phyloP scores from a whole-genome alignment of 2,329 filamentous ascomycete genomes.

The Beauveria sp. region DNA sequence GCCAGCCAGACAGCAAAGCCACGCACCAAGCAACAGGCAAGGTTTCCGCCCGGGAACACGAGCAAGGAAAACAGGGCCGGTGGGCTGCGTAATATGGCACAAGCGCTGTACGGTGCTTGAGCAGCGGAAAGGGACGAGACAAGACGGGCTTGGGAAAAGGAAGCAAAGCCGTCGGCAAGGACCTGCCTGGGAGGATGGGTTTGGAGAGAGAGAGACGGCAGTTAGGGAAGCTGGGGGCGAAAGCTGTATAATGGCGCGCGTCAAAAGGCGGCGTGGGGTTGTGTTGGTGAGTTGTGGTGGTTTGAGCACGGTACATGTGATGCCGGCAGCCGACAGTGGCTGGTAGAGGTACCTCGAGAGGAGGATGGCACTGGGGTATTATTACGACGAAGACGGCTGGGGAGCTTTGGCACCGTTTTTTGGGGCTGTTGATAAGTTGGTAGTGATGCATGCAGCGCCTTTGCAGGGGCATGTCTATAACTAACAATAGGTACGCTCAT shows the following conservation, averaged over 20 bases:
- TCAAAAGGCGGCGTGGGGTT: slow-evolving; percentile 11
- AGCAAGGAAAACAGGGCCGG: background rate
- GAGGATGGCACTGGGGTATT: background rate
- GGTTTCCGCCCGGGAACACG: background rate
- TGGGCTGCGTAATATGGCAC: background rate
- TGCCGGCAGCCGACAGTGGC: background rate
- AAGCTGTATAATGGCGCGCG: slow-evolving; percentile 12
- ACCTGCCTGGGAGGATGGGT: slow-evolving; percentile 4
- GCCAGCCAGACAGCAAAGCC: slow-evolving; percentile 6
- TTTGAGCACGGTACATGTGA: background rate
- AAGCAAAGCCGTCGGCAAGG: slow-evolving; percentile 7
- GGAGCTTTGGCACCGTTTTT: background rate
- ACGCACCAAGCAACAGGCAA: slow-evolving; percentile 4
- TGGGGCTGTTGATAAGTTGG: background rate
- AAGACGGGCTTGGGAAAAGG: background rate
- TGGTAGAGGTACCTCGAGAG: background rate
- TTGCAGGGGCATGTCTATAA: background rate
- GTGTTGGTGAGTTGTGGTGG: slow-evolving; percentile 6
- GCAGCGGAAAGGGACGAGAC: background rate
- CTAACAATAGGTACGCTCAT: no score
- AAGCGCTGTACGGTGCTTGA: background rate
- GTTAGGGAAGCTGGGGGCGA: slow-evolving; percentile 8
- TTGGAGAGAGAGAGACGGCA: background rate
- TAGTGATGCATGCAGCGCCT: background rate
- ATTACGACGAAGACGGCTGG: background rate